Evolutionary conservation across 345 rosid genomes (phyloP), one percentile per base, ranked within the genome.

Genomic region (Aethionema arabicum): DNA sequence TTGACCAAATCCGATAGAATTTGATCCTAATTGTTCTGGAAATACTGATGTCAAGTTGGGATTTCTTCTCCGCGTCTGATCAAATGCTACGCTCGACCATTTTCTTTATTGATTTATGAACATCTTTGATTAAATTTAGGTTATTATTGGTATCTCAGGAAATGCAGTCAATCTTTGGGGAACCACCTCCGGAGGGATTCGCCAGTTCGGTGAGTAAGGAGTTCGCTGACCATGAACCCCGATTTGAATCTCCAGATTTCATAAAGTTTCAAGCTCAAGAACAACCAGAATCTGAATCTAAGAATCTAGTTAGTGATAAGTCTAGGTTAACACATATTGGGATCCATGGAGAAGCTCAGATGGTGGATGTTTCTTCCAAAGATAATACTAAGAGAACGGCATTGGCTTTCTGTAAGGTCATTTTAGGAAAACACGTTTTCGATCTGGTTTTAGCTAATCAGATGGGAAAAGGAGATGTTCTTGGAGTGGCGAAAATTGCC

Each of bases 321-420:
- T 56, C 61, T 58, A 58, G 76, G 65, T 75, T 90, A 61, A 83
- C 88, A 8, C 99, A 90, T 41, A 66, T 86, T 16, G 84, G 85
- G 13, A 39, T 68, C 53, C 35, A 72, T 0, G 92, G 97, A 46
- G 93, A 85, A 74, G 97, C 97, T 7, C 86, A 84, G 67, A 93
- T 90, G 99, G 95, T 93, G 63, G 92, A 93, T 74, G 99, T 87
- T 66, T 90, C 96, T 42, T 78, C 83, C 11, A 93, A 93, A 59
- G 81, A 74, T 59, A 55, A 45, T 52, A 85, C 74, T 44, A 84
- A 75, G 52, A 80, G 97, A 79, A 83, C 78, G 12, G 97, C 97
- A 41, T 48, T 70, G 32, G 96, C 99, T 43, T 84, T 72, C 30
- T 83, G 97, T 76, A 90, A 83, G 77, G 95, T 93, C 7, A 36